phyloP scores from a whole-genome alignment of 345 rosid species.

The Raphanus raphanistrum region DNA sequence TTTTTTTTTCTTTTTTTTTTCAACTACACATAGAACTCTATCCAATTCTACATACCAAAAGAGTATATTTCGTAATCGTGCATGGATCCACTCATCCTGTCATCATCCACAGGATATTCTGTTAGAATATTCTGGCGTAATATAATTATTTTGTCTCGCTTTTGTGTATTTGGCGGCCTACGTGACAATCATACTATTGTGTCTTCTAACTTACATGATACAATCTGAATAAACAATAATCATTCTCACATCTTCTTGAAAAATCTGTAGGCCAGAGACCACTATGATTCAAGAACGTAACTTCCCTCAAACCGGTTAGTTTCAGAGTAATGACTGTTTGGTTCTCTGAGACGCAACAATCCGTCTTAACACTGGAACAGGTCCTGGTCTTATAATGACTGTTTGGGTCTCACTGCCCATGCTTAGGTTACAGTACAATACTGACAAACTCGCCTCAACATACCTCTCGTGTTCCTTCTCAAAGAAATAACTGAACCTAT shows the following conservation, averaged over 20 bases:
- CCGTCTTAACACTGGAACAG: conserved; percentile 67
- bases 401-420: conserved; percentile 81
- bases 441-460: conserved; percentile 59
- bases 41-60: no score
- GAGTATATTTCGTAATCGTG: not conserved
- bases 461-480: conserved; percentile 56
- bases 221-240: not conserved
- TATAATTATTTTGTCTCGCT: not conserved
- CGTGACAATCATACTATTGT: conserved; percentile 1
- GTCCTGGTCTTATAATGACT: conserved; percentile 69
- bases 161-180: not conserved
- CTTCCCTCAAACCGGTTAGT: not conserved
- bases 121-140: not conserved
- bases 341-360: conserved; percentile 56
- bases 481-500: conserved; percentile 3
- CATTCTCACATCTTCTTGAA: not conserved
- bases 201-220: not conserved
- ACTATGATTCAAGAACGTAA: not conserved
- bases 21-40: no score
- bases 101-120: conserved; percentile 21
- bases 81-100: no score
- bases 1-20: no score
- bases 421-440: conserved; percentile 65
- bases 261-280: not conserved
- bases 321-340: not conserved